Evolutionary conservation across 2,329 filamentous ascomycete species (phyloP).

Genomic region (Exophiala alcalophila): DNA sequence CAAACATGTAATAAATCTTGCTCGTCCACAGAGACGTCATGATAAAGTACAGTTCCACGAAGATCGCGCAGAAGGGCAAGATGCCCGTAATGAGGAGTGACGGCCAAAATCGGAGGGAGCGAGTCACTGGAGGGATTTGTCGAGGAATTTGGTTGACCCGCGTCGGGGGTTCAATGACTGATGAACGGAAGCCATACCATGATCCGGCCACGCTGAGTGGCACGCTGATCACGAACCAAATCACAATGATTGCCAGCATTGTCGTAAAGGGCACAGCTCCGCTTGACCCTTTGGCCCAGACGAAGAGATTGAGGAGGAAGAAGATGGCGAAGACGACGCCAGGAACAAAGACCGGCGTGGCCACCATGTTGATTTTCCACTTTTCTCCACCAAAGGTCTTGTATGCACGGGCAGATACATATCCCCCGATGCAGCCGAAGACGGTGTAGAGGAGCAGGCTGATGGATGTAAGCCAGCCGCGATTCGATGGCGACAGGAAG

Average conservation of each 20-base stretch:
- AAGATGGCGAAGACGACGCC: conserved; percentile 81
- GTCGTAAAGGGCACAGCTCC: conserved; percentile 95
- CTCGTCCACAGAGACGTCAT: conserved; percentile 99
- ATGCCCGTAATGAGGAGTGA: conserved; percentile 91
- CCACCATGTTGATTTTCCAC: conserved; percentile 89
- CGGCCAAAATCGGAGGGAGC: conserved; percentile 80
- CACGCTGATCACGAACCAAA: conserved; percentile 97
- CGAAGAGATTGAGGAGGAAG: conserved; percentile 92
- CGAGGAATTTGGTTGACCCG: conserved; percentile 97
- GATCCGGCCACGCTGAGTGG: conserved; percentile 86
- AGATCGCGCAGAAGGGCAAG: conserved; percentile 92
- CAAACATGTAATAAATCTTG: conserved; percentile 99
- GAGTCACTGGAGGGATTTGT: conserved; percentile 81
- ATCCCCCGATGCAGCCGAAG: conserved; percentile 89
- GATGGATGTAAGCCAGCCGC: conserved; percentile 87
- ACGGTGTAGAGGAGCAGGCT: conserved; percentile 92
- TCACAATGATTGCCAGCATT: conserved; percentile 87
- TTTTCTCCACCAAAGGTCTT: conserved; percentile 88
- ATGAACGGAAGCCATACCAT: conserved; percentile 84
- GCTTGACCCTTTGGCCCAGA: conserved; percentile 89
- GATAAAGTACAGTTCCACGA: conserved; percentile 98
- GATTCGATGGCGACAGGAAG: conserved; percentile 92
- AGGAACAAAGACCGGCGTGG: conserved; percentile 83
- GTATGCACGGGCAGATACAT: conserved; percentile 85
- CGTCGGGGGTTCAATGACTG: conserved; percentile 72